Evolutionary conservation across 306 rosid genomes (phyloP).

Genomic region (Vicia villosa): DNA sequence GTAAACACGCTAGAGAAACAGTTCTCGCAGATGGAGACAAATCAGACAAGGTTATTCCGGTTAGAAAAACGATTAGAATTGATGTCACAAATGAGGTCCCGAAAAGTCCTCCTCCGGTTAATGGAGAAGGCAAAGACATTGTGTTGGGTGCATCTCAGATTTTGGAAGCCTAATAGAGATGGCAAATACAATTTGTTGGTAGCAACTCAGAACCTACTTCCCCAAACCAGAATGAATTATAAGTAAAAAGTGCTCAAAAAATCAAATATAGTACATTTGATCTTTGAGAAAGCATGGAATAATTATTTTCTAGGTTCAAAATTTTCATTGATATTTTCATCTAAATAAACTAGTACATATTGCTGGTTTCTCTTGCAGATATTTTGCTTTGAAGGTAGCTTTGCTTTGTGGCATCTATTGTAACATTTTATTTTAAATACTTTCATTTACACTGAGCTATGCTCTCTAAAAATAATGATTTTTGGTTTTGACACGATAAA

Average conservation of each 20-base stretch:
- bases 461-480: conserved; percentile 26
- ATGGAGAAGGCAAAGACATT: conserved; percentile 43
- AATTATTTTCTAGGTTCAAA: conserved; percentile 28
- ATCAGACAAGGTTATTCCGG: conserved; percentile 43
- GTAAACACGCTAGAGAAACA: conserved; percentile 61
- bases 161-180: conserved; percentile 33
- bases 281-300: conserved; percentile 32
- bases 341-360: conserved; percentile 39
- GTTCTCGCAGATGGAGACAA: conserved; percentile 45
- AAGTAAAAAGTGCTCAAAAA: no score
- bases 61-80: conserved; percentile 52
- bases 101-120: conserved; percentile 45
- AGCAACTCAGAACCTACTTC: background rate
- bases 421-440: conserved; percentile 33
- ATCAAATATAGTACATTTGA: no score
- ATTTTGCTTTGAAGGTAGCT: conserved; percentile 3
- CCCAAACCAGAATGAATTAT: background rate
- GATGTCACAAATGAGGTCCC: conserved; percentile 52
- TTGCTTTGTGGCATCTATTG: conserved; percentile 23
- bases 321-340: conserved; percentile 31
- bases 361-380: conserved; percentile 34
- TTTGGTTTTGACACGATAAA: conserved; percentile 10
- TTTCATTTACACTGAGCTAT: conserved; percentile 22
- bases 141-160: conserved; percentile 32
- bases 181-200: conserved; percentile 30